These are phyloP conservation scores for Grigorovia yakushimaensis DNA, from an alignment of 805 yeast species.

Conservation along the genomic window DNA sequence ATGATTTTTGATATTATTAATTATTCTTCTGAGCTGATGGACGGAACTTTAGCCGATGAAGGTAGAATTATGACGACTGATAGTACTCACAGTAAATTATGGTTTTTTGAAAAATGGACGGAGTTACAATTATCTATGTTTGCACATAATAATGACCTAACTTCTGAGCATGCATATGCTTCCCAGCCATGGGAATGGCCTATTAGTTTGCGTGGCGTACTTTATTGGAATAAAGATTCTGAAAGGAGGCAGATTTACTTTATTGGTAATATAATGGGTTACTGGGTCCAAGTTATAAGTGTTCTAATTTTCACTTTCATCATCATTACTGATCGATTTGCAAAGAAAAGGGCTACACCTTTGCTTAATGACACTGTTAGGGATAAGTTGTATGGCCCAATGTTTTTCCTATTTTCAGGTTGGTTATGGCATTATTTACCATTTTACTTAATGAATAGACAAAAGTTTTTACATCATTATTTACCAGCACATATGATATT, in stretches of 20 bases:
- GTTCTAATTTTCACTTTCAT: conserved; percentile 54
- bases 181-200: conserved; percentile 92
- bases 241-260: conserved; percentile 73
- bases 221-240: conserved; percentile 78
- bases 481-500: conserved; percentile 31
- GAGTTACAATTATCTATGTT: conserved; percentile 57
- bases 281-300: conserved; percentile 69
- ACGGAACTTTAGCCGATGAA: background rate
- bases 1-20: conserved; percentile 56
- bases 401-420: conserved; percentile 74
- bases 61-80: background rate
- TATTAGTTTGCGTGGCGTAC: conserved; percentile 77
- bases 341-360: conserved; percentile 52
- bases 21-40: conserved; percentile 48
- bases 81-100: conserved; percentile 30
- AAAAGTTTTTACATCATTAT: conserved; percentile 85
- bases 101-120: conserved; percentile 78
- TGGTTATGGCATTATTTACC: conserved; percentile 88
- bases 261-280: conserved; percentile 81
- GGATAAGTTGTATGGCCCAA: conserved; percentile 61
- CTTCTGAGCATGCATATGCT: conserved; percentile 91
- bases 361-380: conserved; percentile 45
- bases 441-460: conserved; percentile 83
- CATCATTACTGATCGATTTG: conserved; percentile 61
- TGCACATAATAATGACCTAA: conserved; percentile 50